Conservation (phyloP, 805 yeast species). For the Priceomyces castillae region DNA sequence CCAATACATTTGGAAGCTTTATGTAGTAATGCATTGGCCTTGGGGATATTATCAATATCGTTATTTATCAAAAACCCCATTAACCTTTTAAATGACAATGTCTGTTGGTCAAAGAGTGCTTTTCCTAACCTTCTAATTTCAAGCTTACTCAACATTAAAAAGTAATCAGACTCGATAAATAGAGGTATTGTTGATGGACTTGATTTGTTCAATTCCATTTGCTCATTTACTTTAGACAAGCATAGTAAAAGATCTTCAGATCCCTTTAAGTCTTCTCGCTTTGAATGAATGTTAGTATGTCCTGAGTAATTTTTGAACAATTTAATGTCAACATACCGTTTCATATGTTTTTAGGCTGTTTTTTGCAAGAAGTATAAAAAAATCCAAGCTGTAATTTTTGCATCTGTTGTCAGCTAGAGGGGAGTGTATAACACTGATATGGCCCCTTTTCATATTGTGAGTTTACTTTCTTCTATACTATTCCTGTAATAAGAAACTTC, state of each 20-base stretch:
- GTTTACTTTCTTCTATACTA: no score
- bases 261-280: background rate
- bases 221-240: conserved; percentile 4
- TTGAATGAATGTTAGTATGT: background rate
- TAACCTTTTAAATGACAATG: conserved; percentile 11
- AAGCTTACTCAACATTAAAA: conserved; percentile 6
- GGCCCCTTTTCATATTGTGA: background rate
- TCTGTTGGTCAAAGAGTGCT: conserved; percentile 12
- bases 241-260: conserved; percentile 1
- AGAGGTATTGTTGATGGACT: background rate
- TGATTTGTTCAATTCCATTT: conserved; percentile 3
- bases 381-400: conserved; percentile 8
- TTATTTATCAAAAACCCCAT: conserved; percentile 5
- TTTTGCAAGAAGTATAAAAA: conserved; percentile 8
- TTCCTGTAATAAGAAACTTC: no score
- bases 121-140: conserved; percentile 2
- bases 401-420: background rate
- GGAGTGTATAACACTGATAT: background rate
- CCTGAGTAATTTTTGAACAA: background rate
- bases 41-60: background rate
- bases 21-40: background rate
- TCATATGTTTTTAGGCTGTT: conserved; percentile 1
- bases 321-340: conserved; percentile 1
- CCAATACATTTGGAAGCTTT: conserved; percentile 9
- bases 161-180: conserved; percentile 8